Evolutionary conservation across 106 monocot genomes (phyloP), one percentile per base, ranked within the genome.

Genomic region (Dioscorea dumetorum): DNA sequence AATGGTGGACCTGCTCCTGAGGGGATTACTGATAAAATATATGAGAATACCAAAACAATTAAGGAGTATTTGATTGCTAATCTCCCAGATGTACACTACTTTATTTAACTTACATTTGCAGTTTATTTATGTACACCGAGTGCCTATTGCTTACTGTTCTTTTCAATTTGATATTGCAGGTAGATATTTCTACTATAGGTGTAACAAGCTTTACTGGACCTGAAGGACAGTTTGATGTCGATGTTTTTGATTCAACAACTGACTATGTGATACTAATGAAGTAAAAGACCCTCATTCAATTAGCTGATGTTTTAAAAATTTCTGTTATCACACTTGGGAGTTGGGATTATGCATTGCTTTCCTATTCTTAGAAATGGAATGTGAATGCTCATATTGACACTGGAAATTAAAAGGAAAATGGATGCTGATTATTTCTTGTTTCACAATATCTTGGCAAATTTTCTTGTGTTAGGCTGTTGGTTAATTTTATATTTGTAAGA

Each of bases 1-100:
- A 95, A 95, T 84, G 95, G 95, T 62, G 95, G 95, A 63, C 95
- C 95, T 69, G 95, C 95, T 51, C 95, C 95, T 14, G 95, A 95
- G 71, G 82, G 67, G 4, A 84, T 95, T 62, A 95, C 95, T 73
- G 91, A 95, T 70, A 87, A 86, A 72, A 95, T 95, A 11, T 95
- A 84, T 80, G 81, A 63, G 28, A 83, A 95, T 68, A 95, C 95
- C 24, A 95, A 78, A 60, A 86, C 77, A 69, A 88, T 95, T 49
- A 88, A 72, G 24, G 88, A 86, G 66, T 97, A 97, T 67, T 64
- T 84, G 22, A 89, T 97, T 76, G 88, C 95, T 57, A 84, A 89
- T 81, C 74, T 91, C 15, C 91, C 91, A 74, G 86, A 91, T 80
- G 91, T 97, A 97, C 62, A 77, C 48, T 18, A 52, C 19, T 49